phyloP scores from a whole-genome alignment of 176 grass and related monocot species.

The Saccharum spontaneum region DNA sequence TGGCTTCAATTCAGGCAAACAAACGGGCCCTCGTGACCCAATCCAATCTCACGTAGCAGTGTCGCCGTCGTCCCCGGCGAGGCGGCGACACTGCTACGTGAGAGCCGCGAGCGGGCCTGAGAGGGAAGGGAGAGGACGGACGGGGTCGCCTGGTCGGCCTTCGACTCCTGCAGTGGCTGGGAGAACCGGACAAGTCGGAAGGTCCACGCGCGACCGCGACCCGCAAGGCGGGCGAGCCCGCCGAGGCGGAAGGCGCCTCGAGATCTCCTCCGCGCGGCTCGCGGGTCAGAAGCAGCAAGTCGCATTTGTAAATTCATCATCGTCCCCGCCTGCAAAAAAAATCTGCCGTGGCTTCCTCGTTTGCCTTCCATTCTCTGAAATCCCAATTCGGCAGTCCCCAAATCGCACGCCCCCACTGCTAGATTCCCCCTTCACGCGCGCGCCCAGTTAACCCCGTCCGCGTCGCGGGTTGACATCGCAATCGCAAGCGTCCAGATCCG shows the following conservation, averaged over 20 bases:
- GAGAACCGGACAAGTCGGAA: background rate
- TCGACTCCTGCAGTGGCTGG: no score
- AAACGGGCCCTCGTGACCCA: no score
- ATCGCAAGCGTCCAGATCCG: constrained; percentile 21
- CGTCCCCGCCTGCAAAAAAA: background rate
- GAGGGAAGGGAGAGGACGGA: no score
- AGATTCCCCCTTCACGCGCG: background rate
- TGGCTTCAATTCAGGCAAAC: no score
- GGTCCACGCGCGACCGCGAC: background rate
- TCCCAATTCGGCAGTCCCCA: background rate
- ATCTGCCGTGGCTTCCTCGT: background rate
- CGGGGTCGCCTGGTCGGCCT: no score
- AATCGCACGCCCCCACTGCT: background rate
- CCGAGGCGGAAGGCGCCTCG: constrained; percentile 20
- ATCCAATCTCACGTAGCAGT: no score
- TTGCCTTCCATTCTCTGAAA: background rate
- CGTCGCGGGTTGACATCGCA: background rate
- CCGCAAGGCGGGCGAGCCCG: background rate
- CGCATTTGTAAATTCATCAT: background rate
- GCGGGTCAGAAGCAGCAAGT: constrained; percentile 4
- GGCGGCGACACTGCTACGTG: no score
- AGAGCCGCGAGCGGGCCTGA: no score
- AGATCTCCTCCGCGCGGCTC: constrained; percentile 5
- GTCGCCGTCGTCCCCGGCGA: no score
- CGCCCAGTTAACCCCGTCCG: background rate